Percentiles rank a stretch among this genome's conserved stretches.
These are phyloP conservation scores for Botrytis fragariae DNA, from an alignment of 2,329 filamentous ascomycete species.

Conservation along the genomic window DNA sequence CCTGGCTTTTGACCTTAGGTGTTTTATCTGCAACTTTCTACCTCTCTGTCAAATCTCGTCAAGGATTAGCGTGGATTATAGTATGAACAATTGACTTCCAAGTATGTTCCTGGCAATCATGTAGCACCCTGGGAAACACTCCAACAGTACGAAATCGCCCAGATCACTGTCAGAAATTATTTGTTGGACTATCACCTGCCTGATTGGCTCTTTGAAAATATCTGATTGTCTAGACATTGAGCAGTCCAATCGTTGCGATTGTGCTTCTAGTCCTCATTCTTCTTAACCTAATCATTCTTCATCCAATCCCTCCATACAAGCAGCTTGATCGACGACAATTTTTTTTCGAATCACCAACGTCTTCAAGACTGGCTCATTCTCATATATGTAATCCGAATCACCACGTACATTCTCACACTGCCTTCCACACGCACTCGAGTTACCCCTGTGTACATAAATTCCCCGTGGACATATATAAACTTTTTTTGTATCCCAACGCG, in stretches of 20 bases:
- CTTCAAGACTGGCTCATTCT: neutral
- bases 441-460: constrained; percentile 27
- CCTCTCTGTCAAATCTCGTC: neutral
- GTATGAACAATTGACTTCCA: neutral
- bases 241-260: neutral
- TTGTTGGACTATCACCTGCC: neutral
- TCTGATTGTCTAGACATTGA: neutral
- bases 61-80: neutral
- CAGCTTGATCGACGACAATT: neutral
- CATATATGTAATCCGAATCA: neutral
- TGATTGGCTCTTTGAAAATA: rapidly evolving
- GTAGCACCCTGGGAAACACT: neutral
- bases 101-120: no score
- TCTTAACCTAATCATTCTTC: neutral
- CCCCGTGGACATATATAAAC: constrained; percentile 42
- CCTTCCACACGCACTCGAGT: constrained; percentile 2
- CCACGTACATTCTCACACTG: neutral
- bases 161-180: neutral
- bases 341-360: constrained; percentile 4
- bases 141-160: rapidly evolving
- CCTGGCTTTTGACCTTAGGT: neutral
- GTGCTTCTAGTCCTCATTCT: neutral
- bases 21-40: neutral
- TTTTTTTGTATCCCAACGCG: constrained; percentile 38
- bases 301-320: neutral